These are phyloP conservation scores for Trapa incisa DNA, from an alignment of 345 rosid genomes.

Conservation along the genomic window DNA sequence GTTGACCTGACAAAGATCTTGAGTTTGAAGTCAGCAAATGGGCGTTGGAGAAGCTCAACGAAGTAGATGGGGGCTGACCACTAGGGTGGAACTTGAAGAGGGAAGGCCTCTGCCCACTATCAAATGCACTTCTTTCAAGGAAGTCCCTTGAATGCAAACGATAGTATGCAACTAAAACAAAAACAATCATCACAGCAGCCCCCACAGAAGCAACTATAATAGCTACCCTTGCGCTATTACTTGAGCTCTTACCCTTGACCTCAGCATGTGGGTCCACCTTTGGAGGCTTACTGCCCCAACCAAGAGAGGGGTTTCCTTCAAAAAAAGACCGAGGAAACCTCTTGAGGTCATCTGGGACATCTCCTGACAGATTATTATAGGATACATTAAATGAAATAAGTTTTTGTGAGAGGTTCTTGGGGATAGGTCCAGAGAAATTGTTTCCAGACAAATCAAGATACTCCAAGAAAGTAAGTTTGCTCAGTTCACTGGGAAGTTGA, in stretches of 20 bases:
- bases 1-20: conserved; percentile 63
- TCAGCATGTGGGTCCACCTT: conserved; percentile 9
- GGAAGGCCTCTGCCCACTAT: conserved; percentile 30
- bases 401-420: conserved; percentile 46
- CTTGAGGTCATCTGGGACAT: conserved; percentile 33
- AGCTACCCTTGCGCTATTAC: conserved; percentile 38
- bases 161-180: conserved; percentile 59
- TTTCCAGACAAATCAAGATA: conserved; percentile 78
- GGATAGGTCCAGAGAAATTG: conserved; percentile 53
- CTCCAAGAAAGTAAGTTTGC: conserved; percentile 54
- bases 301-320: conserved; percentile 51
- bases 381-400: conserved; percentile 63
- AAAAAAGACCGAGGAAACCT: conserved; percentile 43
- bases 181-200: conserved; percentile 47
- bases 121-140: conserved; percentile 41
- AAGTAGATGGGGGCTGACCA: conserved; percentile 40
- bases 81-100: conserved; percentile 56
- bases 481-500: conserved; percentile 57
- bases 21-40: conserved; percentile 80
- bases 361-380: conserved; percentile 56
- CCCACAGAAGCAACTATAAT: conserved; percentile 66
- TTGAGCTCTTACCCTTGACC: conserved; percentile 21
- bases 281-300: conserved; percentile 14
- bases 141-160: conserved; percentile 51
- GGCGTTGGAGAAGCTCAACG: conserved; percentile 80